These are phyloP conservation scores for Podaxis rugospora DNA, from an alignment of 768 basidiomycete species.

Conservation along the genomic window DNA sequence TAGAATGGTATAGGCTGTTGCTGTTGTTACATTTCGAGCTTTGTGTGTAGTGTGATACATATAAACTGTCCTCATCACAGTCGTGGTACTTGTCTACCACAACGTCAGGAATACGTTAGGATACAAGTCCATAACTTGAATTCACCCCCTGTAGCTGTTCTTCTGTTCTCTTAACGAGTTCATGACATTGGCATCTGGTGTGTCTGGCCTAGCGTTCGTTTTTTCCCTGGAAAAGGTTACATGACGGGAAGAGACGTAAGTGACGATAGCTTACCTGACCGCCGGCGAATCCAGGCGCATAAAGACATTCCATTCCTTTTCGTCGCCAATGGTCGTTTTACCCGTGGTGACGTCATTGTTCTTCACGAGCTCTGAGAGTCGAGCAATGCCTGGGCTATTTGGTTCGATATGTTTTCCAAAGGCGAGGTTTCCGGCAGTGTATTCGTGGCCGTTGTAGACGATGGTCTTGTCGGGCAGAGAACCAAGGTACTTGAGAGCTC, in stretches of 20 bases:
- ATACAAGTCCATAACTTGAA: not conserved
- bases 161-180: constrained; percentile 74
- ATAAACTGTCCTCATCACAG: not conserved
- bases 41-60: not conserved
- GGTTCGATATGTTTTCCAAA: constrained; percentile 67
- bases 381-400: constrained; percentile 52
- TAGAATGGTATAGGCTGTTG: not conserved
- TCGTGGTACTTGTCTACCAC: not conserved
- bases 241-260: not conserved
- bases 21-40: not conserved
- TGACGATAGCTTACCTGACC: constrained; percentile 48
- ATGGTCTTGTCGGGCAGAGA: constrained; percentile 75
- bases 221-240: constrained; percentile 38
- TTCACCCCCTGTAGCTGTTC: constrained; percentile 73
- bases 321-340: constrained; percentile 85
- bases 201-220: constrained; percentile 33
- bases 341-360: constrained; percentile 69
- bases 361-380: constrained; percentile 53
- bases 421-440: constrained; percentile 68
- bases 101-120: not conserved
- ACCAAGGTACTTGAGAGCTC: constrained; percentile 64
- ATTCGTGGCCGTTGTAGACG: constrained; percentile 91
- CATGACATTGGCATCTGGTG: constrained; percentile 61
- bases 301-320: constrained; percentile 95
- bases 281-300: constrained; percentile 70